These are phyloP conservation scores for Penicillium paneum DNA, from an alignment of 2,329 filamentous ascomycete genomes.

Conservation along the genomic window DNA sequence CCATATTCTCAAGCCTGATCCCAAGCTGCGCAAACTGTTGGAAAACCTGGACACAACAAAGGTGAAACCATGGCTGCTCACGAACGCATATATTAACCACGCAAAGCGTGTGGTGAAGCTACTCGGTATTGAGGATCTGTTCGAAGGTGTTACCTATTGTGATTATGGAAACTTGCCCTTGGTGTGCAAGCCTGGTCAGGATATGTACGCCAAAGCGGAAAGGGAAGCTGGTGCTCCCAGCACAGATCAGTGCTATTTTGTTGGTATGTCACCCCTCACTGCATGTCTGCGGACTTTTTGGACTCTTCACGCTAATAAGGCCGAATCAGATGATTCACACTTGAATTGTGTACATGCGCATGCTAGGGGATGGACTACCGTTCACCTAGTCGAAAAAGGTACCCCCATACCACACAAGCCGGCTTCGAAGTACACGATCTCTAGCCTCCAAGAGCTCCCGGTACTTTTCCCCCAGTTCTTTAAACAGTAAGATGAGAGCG, in stretches of 20 bases:
- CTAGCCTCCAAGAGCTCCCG: slow-evolving; percentile 71
- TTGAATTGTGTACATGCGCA: slow-evolving; percentile 75
- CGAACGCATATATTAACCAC: slow-evolving; percentile 92
- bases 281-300: background rate
- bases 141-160: slow-evolving; percentile 93
- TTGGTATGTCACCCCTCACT: slow-evolving; percentile 61
- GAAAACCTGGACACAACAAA: slow-evolving; percentile 78
- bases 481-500: slow-evolving; percentile 47
- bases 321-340: slow-evolving; percentile 68
- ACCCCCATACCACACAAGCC: slow-evolving; percentile 60
- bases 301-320: slow-evolving; percentile 13
- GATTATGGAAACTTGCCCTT: slow-evolving; percentile 74
- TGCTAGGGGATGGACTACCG: slow-evolving; percentile 79
- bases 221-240: slow-evolving; percentile 69
- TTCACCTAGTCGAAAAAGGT: slow-evolving; percentile 78
- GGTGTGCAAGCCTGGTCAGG: slow-evolving; percentile 78
- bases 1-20: slow-evolving; percentile 74
- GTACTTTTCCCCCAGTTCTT: slow-evolving; percentile 80
- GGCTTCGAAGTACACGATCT: slow-evolving; percentile 72
- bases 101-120: slow-evolving; percentile 77
- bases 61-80: slow-evolving; percentile 89
- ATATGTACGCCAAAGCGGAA: slow-evolving; percentile 90
- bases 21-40: slow-evolving; percentile 70
- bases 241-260: slow-evolving; percentile 78
- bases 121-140: slow-evolving; percentile 78